These are phyloP conservation scores for Vigna reflexopilosa DNA, from an alignment of 306 rosid species.

Conservation along the genomic window DNA sequence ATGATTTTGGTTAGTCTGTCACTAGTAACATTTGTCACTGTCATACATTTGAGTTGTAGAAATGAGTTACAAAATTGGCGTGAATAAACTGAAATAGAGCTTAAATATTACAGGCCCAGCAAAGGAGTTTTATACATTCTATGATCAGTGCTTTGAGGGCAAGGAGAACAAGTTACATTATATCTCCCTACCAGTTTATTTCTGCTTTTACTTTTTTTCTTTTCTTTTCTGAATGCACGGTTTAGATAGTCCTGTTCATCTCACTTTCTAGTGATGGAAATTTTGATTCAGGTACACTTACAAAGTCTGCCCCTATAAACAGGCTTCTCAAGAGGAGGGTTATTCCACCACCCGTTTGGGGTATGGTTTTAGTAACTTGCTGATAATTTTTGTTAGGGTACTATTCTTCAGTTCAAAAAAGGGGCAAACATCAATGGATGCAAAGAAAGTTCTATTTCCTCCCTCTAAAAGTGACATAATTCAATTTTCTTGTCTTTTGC, in stretches of 20 bases:
- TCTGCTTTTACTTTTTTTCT: constrained; percentile 19
- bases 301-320: constrained; percentile 95
- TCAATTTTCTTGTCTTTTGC: constrained; percentile 31
- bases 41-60: constrained; percentile 33
- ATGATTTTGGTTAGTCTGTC: constrained; percentile 85
- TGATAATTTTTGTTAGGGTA: constrained; percentile 40
- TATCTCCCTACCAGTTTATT: constrained; percentile 40
- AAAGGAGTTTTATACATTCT: constrained; percentile 90
- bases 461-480: constrained; percentile 22
- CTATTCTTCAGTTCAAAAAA: constrained; percentile 25
- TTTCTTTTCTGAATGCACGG: constrained; percentile 27
- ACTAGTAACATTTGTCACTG: constrained; percentile 36
- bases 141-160: constrained; percentile 87
- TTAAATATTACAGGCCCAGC: constrained; percentile 74
- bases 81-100: constrained; percentile 48
- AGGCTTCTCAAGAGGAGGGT: constrained; percentile 94
- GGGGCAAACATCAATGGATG: constrained; percentile 27
- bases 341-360: constrained; percentile 89
- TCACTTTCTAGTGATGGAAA: constrained; percentile 49
- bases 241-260: constrained; percentile 40
- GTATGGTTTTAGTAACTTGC: constrained; percentile 57
- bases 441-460: neutral
- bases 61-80: constrained; percentile 42
- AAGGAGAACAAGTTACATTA: constrained; percentile 83
- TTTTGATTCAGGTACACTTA: constrained; percentile 80